Base-by-base conservation (phyloP, 352 stramenopile species). In the Blastocystis sp. region DNA sequence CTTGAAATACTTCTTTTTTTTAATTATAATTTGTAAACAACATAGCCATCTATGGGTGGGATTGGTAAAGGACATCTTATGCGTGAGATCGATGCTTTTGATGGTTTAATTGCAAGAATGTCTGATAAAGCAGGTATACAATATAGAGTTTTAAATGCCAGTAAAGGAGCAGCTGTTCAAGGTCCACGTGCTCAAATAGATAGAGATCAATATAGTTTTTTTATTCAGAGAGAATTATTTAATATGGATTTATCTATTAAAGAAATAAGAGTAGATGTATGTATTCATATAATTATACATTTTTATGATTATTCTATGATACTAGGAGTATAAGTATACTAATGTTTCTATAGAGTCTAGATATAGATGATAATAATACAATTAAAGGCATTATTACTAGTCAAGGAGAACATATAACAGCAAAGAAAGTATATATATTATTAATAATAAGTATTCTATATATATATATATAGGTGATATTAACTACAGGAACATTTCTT, bases 31-130 rank as follows among this genome's bases (percentile, higher is more conserved):
- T 0, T 1, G 47, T 16, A 68, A 7, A 46, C 36, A 36, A 4
- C 70, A 36, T 41, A 86, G 77, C 90, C 90, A 21, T 91, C 78
- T 25, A 94, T 98, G 49, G 90, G 90, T 30, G 91, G 91, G 4
- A 92, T 96, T 7, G 90, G 88, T 25, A 98, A 98, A 74, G 88
- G 88, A 24, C 93, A 94, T 65, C 73, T 98, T 21, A 89, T 98
- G 23, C 76, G 85, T 18, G 90, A 98, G 68, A 85, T 98, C 44
- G 88, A 96, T 72, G 90, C 90, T 11, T 69, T 98, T 13, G 85
- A 90, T 46, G 90, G 90, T n/a, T 72, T 95, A 41, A 98, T 96
- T 77, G 88, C 86, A 7, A 76, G 80, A 32, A 76, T 93, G 10
- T 88, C 87, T 2, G 90, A 98, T 75, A 67, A 74, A 21, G 85